Percentiles rank a stretch among this genome's conserved stretches.
Evolutionary conservation across 306 rosid genomes (phyloP).

Genomic region (Trifolium repens): DNA sequence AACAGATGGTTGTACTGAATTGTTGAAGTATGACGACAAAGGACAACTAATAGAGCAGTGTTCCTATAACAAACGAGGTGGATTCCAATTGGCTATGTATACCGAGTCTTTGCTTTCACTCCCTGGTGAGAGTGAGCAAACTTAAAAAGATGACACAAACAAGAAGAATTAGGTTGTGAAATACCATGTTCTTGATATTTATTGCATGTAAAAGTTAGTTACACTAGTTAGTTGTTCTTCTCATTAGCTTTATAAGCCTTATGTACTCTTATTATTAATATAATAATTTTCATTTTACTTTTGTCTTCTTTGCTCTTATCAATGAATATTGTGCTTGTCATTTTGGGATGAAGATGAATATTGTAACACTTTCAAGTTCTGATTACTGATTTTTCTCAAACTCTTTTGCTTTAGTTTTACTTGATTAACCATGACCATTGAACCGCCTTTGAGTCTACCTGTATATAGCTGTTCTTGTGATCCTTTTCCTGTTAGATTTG

Average conservation of each 20-base stretch:
- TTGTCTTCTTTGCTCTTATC: too few relatives aligned
- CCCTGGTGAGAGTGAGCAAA: not conserved
- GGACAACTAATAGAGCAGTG: not conserved
- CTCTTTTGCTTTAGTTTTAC: conserved; percentile 63
- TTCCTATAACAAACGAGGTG: not conserved
- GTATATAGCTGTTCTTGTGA: conserved; percentile 71
- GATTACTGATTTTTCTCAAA: conserved; percentile 46
- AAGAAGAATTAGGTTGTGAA: not conserved
- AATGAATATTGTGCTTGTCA: conserved; percentile 48
- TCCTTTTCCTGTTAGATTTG: conserved; percentile 60
- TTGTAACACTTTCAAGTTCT: conserved; percentile 50
- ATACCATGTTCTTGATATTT: not conserved
- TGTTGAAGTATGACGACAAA: not conserved
- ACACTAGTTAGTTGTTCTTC: not conserved
- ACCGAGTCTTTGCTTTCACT: not conserved
- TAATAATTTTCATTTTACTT: too few relatives aligned
- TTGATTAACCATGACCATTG: conserved; percentile 59
- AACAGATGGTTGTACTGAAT: not conserved
- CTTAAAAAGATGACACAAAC: not conserved
- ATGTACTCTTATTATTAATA: too few relatives aligned
- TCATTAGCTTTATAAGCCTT: too few relatives aligned
- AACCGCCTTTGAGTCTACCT: conserved; percentile 70
- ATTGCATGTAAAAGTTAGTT: too few relatives aligned
- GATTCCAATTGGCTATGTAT: not conserved
- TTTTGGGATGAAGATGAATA: conserved; percentile 44